Evolutionary conservation across 2,329 filamentous ascomycete genomes (phyloP).

Genomic region (Trichophyton simii): DNA sequence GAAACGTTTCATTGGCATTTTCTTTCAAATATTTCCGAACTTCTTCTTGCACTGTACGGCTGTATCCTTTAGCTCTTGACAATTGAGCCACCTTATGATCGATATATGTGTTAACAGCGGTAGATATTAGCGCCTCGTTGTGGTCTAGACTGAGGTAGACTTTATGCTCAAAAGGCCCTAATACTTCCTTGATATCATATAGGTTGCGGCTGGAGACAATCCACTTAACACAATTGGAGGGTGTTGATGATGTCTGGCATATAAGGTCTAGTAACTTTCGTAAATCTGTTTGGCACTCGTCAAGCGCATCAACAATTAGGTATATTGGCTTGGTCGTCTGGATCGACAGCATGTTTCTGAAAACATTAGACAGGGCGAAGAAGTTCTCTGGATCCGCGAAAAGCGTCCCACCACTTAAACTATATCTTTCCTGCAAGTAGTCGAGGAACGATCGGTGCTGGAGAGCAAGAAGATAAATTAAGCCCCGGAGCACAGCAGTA

Average conservation of each 20-base stretch:
- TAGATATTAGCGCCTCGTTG: neutral
- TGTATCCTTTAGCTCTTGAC: neutral
- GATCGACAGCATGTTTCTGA: constrained; percentile 31
- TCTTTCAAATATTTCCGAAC: neutral
- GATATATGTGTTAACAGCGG: neutral
- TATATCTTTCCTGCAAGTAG: constrained; percentile 18
- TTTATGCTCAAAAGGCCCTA: constrained; percentile 11
- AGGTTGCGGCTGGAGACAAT: constrained; percentile 36
- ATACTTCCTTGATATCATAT: constrained; percentile 24
- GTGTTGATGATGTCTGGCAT: constrained; percentile 12
- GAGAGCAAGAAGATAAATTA: constrained; percentile 31
- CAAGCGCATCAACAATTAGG: constrained; percentile 38
- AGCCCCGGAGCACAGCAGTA: constrained; percentile 30
- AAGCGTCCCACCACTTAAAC: neutral
- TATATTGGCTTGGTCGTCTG: constrained; percentile 16
- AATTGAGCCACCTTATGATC: neutral
- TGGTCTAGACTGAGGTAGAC: neutral
- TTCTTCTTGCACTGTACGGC: neutral
- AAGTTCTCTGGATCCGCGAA: constrained; percentile 33
- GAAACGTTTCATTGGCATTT: constrained; percentile 24
- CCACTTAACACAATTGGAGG: constrained; percentile 27
- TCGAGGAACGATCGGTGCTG: constrained; percentile 24
- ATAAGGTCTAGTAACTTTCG: constrained; percentile 28
- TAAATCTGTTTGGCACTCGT: constrained; percentile 30
- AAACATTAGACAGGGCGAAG: constrained; percentile 26